Conservation (phyloP, 2,329 filamentous ascomycete genomes). For the Chrysoporthe deuterocubensis region DNA sequence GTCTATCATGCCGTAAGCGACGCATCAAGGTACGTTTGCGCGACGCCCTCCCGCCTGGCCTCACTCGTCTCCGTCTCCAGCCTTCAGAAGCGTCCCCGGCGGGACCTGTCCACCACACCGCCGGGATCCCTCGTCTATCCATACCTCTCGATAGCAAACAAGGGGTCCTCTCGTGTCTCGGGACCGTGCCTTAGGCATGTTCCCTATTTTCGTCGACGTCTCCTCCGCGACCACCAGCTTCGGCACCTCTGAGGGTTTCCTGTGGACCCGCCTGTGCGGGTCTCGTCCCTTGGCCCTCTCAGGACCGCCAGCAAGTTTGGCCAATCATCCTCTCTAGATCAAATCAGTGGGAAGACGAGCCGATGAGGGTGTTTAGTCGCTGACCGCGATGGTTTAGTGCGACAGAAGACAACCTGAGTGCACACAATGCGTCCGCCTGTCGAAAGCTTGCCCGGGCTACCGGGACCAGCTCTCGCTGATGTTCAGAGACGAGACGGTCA, state of each 20-base stretch:
- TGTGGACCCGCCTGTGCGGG: not conserved
- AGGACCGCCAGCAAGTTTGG: no score
- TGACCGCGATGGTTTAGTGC: slow-evolving; percentile 47
- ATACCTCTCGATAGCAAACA: slow-evolving; percentile 19
- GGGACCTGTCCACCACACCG: slow-evolving; percentile 8
- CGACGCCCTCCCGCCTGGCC: not conserved
- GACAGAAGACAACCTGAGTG: slow-evolving; percentile 65
- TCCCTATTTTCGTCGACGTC: not conserved
- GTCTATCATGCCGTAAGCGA: slow-evolving; percentile 56
- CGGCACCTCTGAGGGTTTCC: not conserved
- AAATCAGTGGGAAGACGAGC: no score
- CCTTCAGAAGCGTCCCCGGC: not conserved
- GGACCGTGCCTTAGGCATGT: no score
- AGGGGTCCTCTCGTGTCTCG: not conserved
- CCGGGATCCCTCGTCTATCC: slow-evolving; percentile 19
- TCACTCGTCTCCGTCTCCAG: not conserved
- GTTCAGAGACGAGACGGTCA: slow-evolving; percentile 69
- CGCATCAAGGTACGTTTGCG: slow-evolving; percentile 56
- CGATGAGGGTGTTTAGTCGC: no score
- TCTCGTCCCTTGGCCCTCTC: no score
- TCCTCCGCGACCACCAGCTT: not conserved
- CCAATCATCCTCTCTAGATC: no score
- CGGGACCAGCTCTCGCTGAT: slow-evolving; percentile 66
- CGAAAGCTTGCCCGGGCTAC: slow-evolving; percentile 66
- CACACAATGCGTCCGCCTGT: slow-evolving; percentile 64